Evolutionary conservation across 306 rosid species (phyloP).

Genomic region (Castanospermum australe): DNA sequence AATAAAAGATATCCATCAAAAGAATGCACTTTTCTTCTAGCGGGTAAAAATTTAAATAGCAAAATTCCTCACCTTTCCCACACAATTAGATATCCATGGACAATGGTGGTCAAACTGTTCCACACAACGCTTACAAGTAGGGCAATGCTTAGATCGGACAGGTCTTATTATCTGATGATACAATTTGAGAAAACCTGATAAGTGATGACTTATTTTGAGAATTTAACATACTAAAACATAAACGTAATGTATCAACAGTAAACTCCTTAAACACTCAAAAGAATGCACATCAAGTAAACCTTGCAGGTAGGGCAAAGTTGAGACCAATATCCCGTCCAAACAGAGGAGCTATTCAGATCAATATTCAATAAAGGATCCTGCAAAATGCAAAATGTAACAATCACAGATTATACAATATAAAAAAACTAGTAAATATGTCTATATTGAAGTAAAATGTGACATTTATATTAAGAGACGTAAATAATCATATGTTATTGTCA

Average conservation of each 20-base stretch:
- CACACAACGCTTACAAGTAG: constrained; percentile 88
- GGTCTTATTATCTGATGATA: constrained; percentile 85
- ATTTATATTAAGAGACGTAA: constrained; percentile 18
- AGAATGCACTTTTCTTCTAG: constrained; percentile 3
- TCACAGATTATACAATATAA: not conserved
- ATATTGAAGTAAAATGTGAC: not conserved
- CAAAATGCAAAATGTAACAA: constrained; percentile 27
- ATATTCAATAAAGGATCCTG: constrained; percentile 88
- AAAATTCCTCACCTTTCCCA: constrained; percentile 74
- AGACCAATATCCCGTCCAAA: constrained; percentile 96
- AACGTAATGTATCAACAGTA: constrained; percentile 6
- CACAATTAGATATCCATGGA: constrained; percentile 99
- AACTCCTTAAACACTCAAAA: constrained; percentile 14
- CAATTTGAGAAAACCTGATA: constrained; percentile 41
- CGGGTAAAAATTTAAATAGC: not conserved
- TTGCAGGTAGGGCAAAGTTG: constrained; percentile 98
- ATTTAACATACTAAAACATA: constrained; percentile 12
- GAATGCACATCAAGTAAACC: constrained; percentile 50
- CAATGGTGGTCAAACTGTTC: constrained; percentile 99
- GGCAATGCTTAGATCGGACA: constrained; percentile 93
- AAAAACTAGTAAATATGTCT: not conserved
- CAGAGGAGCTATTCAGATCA: constrained; percentile 69
- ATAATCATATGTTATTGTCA: not conserved
- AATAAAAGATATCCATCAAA: not conserved
- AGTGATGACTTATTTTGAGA: constrained; percentile 34